phyloP scores from a whole-genome alignment of 2,329 filamentous ascomycete genomes.

The Zarea fungicola region DNA sequence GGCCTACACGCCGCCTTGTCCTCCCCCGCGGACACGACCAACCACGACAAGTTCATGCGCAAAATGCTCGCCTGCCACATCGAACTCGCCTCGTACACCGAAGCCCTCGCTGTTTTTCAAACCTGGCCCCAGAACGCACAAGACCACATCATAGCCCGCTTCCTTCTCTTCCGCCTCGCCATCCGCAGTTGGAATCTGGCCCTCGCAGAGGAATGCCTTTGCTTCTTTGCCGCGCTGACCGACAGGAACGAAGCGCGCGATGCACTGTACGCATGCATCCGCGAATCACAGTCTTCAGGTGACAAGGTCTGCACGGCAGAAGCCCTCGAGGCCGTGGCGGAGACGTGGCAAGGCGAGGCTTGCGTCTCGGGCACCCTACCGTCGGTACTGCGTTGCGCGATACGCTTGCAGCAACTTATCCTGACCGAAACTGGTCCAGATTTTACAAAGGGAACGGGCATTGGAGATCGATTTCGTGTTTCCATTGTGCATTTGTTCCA shows the following conservation, averaged over 20 bases:
- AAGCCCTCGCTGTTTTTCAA: slow-evolving; percentile 37
- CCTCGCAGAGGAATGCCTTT: slow-evolving; percentile 58
- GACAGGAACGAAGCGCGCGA: slow-evolving; percentile 45
- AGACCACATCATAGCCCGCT: slow-evolving; percentile 61
- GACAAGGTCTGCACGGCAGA: slow-evolving; percentile 52
- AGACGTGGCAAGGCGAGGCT: slow-evolving; percentile 19
- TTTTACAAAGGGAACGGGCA: too few relatives aligned
- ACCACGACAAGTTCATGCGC: slow-evolving; percentile 63
- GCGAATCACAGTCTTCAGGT: slow-evolving; percentile 65
- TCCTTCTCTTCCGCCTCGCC: slow-evolving; percentile 70
- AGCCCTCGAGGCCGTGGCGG: slow-evolving; percentile 30
- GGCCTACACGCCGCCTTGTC: slow-evolving; percentile 62
- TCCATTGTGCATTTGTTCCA: background rate
- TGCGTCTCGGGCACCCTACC: slow-evolving; percentile 27
- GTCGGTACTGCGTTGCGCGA: slow-evolving; percentile 42
- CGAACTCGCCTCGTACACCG: slow-evolving; percentile 30
- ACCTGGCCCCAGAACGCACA: slow-evolving; percentile 54
- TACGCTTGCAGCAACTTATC: slow-evolving; percentile 44
- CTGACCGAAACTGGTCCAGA: too few relatives aligned
- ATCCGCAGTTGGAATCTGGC: slow-evolving; percentile 53
- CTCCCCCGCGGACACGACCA: slow-evolving; percentile 56
- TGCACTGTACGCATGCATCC: slow-evolving; percentile 72
- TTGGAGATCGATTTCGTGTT: background rate
- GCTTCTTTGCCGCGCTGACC: slow-evolving; percentile 49
- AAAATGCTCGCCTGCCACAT: slow-evolving; percentile 70